Conservation (phyloP, 1,284 basidiomycete species). For the Marasmius sp. region DNA sequence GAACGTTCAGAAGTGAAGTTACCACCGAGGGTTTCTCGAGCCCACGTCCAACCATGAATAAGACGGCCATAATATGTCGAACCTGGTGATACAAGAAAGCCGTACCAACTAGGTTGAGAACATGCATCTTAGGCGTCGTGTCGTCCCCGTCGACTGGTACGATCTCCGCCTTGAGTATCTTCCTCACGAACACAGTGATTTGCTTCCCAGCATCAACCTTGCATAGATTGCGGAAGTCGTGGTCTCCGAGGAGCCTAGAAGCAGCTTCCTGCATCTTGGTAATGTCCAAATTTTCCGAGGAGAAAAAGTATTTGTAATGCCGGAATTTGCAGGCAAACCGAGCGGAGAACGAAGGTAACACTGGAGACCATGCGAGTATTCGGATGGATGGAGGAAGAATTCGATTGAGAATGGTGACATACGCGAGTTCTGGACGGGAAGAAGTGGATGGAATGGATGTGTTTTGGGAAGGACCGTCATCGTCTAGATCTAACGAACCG, state of each 20-base stretch:
- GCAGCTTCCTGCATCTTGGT: conserved; percentile 80
- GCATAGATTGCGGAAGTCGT: conserved; percentile 97
- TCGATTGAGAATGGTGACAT: conserved; percentile 84
- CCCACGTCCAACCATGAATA: conserved; percentile 86
- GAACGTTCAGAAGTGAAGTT: conserved; percentile 73
- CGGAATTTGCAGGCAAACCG: conserved; percentile 86
- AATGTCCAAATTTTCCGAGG: conserved; percentile 64
- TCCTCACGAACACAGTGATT: conserved; percentile 75
- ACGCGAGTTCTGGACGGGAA: conserved; percentile 63
- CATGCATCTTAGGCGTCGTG: conserved; percentile 47
- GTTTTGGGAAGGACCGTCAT: conserved; percentile 24
- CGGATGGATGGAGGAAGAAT: conserved; percentile 89
- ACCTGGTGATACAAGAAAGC: conserved; percentile 99
- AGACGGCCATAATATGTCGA: conserved; percentile 90
- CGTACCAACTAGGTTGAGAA: conserved; percentile 85
- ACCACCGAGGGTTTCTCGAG: conserved; percentile 79
- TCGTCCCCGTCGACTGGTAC: conserved; percentile 31
- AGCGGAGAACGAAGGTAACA: conserved; percentile 80
- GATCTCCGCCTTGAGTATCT: conserved; percentile 68
- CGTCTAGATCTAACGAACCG: conserved; percentile 27
- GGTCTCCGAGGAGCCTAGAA: conserved; percentile 75
- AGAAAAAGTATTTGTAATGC: conserved; percentile 99
- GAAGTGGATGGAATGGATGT: conserved; percentile 15
- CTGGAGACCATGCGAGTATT: conserved; percentile 94
- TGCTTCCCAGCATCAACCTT: conserved; percentile 95